Evolutionary conservation across 768 basidiomycete genomes (phyloP), one percentile per base, ranked within the genome.

Genomic region (Russula dissimulans): DNA sequence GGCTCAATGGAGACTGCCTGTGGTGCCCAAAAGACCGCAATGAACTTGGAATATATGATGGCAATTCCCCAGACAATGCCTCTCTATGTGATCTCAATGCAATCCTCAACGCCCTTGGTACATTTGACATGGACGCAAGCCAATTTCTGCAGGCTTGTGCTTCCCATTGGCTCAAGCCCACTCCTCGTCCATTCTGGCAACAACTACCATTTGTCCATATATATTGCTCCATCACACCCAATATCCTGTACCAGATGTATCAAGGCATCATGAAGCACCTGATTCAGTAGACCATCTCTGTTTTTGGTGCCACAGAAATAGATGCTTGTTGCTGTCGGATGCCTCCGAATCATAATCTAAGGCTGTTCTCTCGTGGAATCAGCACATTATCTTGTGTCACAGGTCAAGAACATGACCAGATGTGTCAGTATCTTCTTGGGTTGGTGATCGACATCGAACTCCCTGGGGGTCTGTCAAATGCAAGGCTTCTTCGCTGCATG

Each of bases 281-380:
- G 34, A 36, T 73, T 17, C 5, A 29, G 1, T 77, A 74, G 75
- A 11, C 76, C 14, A 63, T 50, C 15, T 3, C 55, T 3, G 64
- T 65, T 0, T 72, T 50, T 51, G 68, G 70, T 0, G 55, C 63
- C 9, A 61, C 50, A 5, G 75, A 78, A 57, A 69, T 78, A 45
- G 75, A 78, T 61, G 69, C 70, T 3, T 69, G 71, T 2, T 69
- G 70, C 41, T 60, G 65, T 1, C 65, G 70, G 1, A 56, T 77
- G 0, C 74, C 74, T 3, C 70, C 70, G 2, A 74, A 74, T 57
- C 72, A 75, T 58, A 65, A 73, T 36, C 59, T 76, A 31, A 69
- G 67, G 0, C 31, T 67, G 1, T 77, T 78, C 60, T 50, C 57
- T 8, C 72, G 74, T 34, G 76, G 77, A 1, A 76, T 78, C 45